A percentile compares a stretch with the other conserved stretches of the same genome.
Evolutionary conservation across 345 rosid species (phyloP).

Genomic region (Reutealis trisperma): DNA sequence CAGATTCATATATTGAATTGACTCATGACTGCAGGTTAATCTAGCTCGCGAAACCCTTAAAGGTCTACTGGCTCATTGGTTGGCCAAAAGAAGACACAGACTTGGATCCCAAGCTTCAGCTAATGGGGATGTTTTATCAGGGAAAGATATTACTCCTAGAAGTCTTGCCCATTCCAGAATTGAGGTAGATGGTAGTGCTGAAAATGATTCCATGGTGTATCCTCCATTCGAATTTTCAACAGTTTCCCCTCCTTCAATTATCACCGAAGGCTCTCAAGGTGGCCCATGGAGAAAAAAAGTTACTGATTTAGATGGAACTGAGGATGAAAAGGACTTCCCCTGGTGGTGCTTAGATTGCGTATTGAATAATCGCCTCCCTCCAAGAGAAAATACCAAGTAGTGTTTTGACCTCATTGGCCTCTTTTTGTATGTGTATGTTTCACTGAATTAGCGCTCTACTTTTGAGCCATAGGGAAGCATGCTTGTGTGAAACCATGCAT

Average conservation of each 20-base stretch:
- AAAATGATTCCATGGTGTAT: constrained; percentile 77
- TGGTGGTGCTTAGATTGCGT: constrained; percentile 95
- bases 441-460: background rate
- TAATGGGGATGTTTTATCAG: constrained; percentile 69
- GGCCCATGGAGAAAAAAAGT: constrained; percentile 98
- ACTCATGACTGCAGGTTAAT: constrained; percentile 64
- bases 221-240: constrained; percentile 91
- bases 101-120: constrained; percentile 62
- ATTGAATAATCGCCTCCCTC: constrained; percentile 84
- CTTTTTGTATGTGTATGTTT: background rate
- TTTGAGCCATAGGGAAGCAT: background rate
- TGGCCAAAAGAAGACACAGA: constrained; percentile 79
- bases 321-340: constrained; percentile 95
- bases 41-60: constrained; percentile 96
- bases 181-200: constrained; percentile 70
- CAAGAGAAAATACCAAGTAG: constrained; percentile 94
- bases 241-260: constrained; percentile 81
- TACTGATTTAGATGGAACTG: constrained; percentile 82
- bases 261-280: constrained; percentile 97
- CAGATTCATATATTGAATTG: constrained; percentile 12
- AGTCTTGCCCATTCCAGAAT: constrained; percentile 57
- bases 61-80: constrained; percentile 90
- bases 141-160: constrained; percentile 62
- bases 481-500: background rate
- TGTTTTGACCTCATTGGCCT: constrained; percentile 12